Evolutionary conservation across 2,329 filamentous ascomycete genomes (phyloP).

Genomic region (Arthrobotrys entomopaga): DNA sequence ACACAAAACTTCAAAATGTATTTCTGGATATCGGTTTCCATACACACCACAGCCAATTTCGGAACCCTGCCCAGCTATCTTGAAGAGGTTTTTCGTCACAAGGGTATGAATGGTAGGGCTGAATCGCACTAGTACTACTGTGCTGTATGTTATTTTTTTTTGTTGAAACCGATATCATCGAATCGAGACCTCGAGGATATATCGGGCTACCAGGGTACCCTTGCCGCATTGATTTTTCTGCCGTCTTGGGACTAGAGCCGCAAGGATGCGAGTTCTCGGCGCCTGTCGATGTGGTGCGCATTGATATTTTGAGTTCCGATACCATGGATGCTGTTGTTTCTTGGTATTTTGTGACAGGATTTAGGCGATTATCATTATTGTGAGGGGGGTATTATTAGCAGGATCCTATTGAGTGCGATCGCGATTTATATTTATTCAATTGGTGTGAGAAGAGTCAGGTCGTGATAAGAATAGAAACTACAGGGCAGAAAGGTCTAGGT

Average conservation of each 20-base stretch:
- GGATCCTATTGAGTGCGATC: neutral
- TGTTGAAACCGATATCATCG: slow-evolving; percentile 38
- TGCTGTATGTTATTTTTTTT: neutral
- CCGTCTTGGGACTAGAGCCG: neutral
- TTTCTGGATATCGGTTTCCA: too few species aligned
- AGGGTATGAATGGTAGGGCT: slow-evolving; percentile 18
- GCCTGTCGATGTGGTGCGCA: neutral
- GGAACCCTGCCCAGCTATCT: too few species aligned
- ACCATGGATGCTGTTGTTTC: neutral
- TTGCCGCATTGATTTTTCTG: neutral
- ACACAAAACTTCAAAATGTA: too few species aligned
- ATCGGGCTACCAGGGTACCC: neutral
- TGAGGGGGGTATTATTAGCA: neutral
- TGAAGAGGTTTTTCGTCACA: neutral
- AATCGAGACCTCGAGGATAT: too few species aligned
- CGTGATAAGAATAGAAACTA: slow-evolving; percentile 33
- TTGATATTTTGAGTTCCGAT: slow-evolving; percentile 18
- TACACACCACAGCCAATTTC: too few species aligned
- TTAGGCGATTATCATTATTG: too few species aligned
- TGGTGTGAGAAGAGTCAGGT: neutral
- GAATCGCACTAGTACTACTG: neutral
- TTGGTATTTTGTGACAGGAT: too few species aligned
- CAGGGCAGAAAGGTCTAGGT: neutral
- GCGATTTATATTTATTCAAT: neutral
- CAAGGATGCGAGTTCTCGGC: slow-evolving; percentile 6